A percentile compares a stretch with the other conserved stretches of the same genome.
Evolutionary conservation across 148 eudicot genomes (phyloP).

Genomic region (Simmondsia chinensis): DNA sequence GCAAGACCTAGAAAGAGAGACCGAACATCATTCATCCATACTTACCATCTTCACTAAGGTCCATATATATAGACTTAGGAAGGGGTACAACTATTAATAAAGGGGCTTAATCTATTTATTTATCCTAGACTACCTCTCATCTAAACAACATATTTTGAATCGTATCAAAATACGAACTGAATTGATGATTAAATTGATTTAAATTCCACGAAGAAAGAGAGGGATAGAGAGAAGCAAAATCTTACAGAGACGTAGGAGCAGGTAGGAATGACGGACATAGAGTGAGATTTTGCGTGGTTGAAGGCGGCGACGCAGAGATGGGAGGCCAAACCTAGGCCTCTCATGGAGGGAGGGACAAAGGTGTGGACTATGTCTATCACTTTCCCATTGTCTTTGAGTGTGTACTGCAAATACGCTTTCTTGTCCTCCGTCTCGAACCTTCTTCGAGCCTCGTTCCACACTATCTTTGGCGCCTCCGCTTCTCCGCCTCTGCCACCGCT

Average conservation of each 20-base stretch:
- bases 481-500: background rate
- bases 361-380: slow-evolving; percentile 71
- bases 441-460: slow-evolving; percentile 33
- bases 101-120: too few species aligned
- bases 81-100: too few species aligned
- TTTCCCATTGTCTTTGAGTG: slow-evolving; percentile 23
- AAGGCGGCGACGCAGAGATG: slow-evolving; percentile 65
- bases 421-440: slow-evolving; percentile 63
- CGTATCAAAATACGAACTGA: too few species aligned
- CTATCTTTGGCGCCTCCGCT: slow-evolving; percentile 24
- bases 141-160: too few species aligned
- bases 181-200: background rate
- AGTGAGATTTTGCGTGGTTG: slow-evolving; percentile 48
- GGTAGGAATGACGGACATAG: slow-evolving; percentile 50
- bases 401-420: slow-evolving; percentile 47
- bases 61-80: too few species aligned
- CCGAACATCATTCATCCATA: too few species aligned
- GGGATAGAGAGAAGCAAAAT: background rate
- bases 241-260: slow-evolving; percentile 81
- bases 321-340: slow-evolving; percentile 71
- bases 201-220: slow-evolving; percentile 1
- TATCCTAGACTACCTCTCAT: too few species aligned
- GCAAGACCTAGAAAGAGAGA: too few species aligned
- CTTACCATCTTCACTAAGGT: too few species aligned
- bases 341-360: slow-evolving; percentile 52